phyloP scores from a whole-genome alignment of 257 asterid genomes.

The Ilex aquifolium region DNA sequence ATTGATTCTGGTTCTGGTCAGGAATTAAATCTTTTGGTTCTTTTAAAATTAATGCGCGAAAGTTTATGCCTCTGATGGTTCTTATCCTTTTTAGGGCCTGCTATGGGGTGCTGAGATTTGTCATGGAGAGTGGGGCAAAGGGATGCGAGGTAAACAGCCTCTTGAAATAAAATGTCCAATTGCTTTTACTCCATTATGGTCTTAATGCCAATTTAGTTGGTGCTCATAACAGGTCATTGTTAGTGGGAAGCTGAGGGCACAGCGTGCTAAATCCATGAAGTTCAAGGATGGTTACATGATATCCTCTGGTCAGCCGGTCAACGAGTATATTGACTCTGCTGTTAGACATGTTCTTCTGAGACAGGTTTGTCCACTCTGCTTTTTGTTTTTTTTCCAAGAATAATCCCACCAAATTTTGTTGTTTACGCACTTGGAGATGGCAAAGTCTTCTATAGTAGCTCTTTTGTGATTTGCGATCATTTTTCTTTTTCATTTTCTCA shows the following conservation, averaged over 20 bases:
- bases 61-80: too few species aligned
- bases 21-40: too few species aligned
- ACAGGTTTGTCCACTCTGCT: conserved; percentile 13
- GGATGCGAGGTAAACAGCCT: conserved; percentile 19
- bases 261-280: conserved; percentile 22
- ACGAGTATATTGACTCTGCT: conserved; percentile 23
- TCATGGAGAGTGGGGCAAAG: conserved; percentile 27
- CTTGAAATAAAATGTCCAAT: background rate
- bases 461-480: too few species aligned
- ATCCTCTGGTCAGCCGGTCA: conserved; percentile 23
- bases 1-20: too few species aligned
- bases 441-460: too few species aligned
- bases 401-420: too few species aligned
- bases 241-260: conserved; percentile 24
- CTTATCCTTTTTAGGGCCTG: conserved; percentile 16
- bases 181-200: background rate
- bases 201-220: too few species aligned
- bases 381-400: too few species aligned
- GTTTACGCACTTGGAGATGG: too few species aligned
- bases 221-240: conserved; percentile 15
- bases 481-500: too few species aligned
- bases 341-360: conserved; percentile 22
- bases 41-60: too few species aligned
- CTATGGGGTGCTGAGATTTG: conserved; percentile 16
- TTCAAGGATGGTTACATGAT: background rate